Percentiles rank a stretch among this genome's conserved stretches.
These are phyloP conservation scores for Hypholoma fasciculare DNA, from an alignment of 768 basidiomycete species.

Conservation along the genomic window DNA sequence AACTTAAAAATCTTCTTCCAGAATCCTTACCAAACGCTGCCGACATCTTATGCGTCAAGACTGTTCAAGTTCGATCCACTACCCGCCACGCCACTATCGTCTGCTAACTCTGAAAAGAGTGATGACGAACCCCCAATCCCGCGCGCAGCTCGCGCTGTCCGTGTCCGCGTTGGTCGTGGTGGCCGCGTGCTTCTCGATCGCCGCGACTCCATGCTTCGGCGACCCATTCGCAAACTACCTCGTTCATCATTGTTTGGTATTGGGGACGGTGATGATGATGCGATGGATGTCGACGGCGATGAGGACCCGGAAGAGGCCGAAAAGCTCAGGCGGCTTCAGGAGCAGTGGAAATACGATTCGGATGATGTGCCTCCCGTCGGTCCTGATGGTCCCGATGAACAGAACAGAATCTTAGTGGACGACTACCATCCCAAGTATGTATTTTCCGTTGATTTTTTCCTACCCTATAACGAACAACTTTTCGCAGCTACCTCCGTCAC, in stretches of 20 bases:
- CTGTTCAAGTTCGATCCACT: slow-evolving; percentile 65
- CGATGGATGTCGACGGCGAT: slow-evolving; percentile 34
- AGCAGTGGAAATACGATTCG: slow-evolving; percentile 69
- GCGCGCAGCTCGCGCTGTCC: slow-evolving; percentile 47
- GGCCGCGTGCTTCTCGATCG: slow-evolving; percentile 81
- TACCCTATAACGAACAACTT: slow-evolving; percentile 6
- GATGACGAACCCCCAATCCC: slow-evolving; percentile 27
- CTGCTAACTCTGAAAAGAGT: slow-evolving; percentile 23
- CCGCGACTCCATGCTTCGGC: slow-evolving; percentile 36
- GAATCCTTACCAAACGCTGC: slow-evolving; percentile 72
- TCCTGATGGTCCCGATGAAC: slow-evolving; percentile 64
- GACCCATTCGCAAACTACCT: slow-evolving; percentile 17
- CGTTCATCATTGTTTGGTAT: slow-evolving; percentile 29
- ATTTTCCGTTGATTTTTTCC: slow-evolving; percentile 5
- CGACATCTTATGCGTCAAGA: slow-evolving; percentile 56
- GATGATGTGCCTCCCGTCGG: slow-evolving; percentile 61
- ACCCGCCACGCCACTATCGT: slow-evolving; percentile 28
- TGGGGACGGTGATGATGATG: slow-evolving; percentile 26
- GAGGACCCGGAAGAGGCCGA: slow-evolving; percentile 41
- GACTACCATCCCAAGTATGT: slow-evolving; percentile 61
- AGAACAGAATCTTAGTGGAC: slow-evolving; percentile 68
- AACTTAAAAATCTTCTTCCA: slow-evolving; percentile 23
- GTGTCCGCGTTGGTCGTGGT: slow-evolving; percentile 80
- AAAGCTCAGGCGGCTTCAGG: slow-evolving; percentile 36
- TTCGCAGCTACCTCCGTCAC: slow-evolving; percentile 50